Evolutionary conservation across 805 yeast genomes (phyloP).

Genomic region (Spencermartinsiella europaea): DNA sequence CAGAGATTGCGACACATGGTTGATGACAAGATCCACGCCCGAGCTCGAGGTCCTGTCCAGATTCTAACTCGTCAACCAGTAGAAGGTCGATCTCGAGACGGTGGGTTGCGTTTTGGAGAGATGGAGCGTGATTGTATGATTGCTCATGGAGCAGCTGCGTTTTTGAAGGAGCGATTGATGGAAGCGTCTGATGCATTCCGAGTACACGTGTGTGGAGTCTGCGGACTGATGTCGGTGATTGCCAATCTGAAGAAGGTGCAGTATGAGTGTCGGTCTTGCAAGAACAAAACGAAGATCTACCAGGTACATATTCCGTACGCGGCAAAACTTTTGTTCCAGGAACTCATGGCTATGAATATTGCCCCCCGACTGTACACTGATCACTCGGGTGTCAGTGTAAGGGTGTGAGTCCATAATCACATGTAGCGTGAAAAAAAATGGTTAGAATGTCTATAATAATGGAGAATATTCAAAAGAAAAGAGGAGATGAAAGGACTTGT

Average conservation of each 20-base stretch:
- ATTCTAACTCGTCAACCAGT: conserved; percentile 97
- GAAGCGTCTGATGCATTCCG: conserved; percentile 99
- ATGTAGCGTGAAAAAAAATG: conserved; percentile 1
- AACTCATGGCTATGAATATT: conserved; percentile 98
- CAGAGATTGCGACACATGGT: conserved; percentile 99
- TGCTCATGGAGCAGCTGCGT: conserved; percentile 99
- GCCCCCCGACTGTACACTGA: conserved; percentile 97
- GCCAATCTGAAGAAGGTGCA: conserved; percentile 97
- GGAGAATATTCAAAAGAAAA: no score
- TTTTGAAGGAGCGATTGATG: conserved; percentile 95
- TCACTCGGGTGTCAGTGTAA: conserved; percentile 50
- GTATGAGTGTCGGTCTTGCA: conserved; percentile 97
- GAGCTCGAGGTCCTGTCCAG: conserved; percentile 99
- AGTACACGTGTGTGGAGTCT: conserved; percentile 96
- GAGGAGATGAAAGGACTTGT: not conserved
- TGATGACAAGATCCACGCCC: conserved; percentile 97
- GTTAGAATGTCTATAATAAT: no score
- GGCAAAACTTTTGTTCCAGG: conserved; percentile 97
- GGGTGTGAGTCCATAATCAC: conserved; percentile 10
- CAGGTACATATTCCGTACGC: conserved; percentile 98
- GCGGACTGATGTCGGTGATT: conserved; percentile 97
- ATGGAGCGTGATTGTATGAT: conserved; percentile 99
- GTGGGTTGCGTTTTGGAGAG: conserved; percentile 98
- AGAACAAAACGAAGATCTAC: conserved; percentile 95
- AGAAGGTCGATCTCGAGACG: conserved; percentile 98